Evolutionary conservation across 371 early-diverging fungal genomes (phyloP).

Genomic region (Dinochytrium kinnereticum): DNA sequence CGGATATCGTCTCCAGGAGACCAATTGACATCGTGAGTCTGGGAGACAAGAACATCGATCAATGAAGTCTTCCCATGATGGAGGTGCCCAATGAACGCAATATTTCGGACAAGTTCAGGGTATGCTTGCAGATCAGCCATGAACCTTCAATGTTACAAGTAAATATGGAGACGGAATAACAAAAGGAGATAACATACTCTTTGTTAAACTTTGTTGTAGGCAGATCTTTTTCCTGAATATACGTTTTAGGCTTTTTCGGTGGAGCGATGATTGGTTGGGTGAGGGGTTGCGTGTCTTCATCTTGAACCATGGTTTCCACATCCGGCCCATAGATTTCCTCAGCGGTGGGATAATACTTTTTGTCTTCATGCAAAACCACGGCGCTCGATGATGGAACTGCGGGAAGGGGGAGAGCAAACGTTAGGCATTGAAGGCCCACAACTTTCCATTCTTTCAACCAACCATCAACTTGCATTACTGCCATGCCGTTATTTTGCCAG

Average conservation of each 20-base stretch:
- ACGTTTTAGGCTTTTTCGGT: conserved; percentile 81
- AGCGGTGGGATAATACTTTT: conserved; percentile 96
- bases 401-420: too few relatives aligned
- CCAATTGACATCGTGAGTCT: conserved; percentile 73
- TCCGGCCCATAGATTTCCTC: conserved; percentile 96
- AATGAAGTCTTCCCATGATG: conserved; percentile 97
- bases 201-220: conserved; percentile 85
- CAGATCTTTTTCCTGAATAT: conserved; percentile 81
- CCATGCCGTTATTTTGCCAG: conserved; percentile 23
- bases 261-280: conserved; percentile 95
- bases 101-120: conserved; percentile 83
- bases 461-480: conserved; percentile 46
- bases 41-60: conserved; percentile 88
- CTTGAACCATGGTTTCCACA: conserved; percentile 95
- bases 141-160: conserved; percentile 60
- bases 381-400: conserved; percentile 71
- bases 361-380: conserved; percentile 96
- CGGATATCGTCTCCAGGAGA: conserved; percentile 63
- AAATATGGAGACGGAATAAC: too few relatives aligned
- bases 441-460: too few relatives aligned
- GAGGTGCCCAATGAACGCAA: conserved; percentile 92
- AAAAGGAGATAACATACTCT: too few relatives aligned
- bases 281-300: conserved; percentile 97
- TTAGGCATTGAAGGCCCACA: too few relatives aligned
- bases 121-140: conserved; percentile 84